A percentile compares a stretch with the other conserved stretches of the same genome.
Evolutionary conservation across 306 rosid genomes (phyloP).

Genomic region (Citrullus amarus): DNA sequence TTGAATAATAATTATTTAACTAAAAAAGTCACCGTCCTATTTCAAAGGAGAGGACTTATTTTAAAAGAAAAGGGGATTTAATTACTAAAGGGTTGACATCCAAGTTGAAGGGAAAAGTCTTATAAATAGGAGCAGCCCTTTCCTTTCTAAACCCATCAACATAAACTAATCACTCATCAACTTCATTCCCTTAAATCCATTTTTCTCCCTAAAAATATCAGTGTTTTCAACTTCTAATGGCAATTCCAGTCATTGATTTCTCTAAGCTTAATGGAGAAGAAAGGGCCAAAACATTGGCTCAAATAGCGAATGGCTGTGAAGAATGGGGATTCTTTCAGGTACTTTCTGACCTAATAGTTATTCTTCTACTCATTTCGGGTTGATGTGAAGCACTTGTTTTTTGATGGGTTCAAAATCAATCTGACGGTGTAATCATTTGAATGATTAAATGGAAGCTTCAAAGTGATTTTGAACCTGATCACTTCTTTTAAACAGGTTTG

Average conservation of each 20-base stretch:
- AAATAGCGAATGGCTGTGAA: constrained; percentile 82
- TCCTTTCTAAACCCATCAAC: not conserved
- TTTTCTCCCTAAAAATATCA: not conserved
- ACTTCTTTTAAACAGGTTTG: too few species aligned
- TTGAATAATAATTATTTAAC: not conserved
- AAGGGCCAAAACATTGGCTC: constrained; percentile 68
- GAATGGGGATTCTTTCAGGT: constrained; percentile 99
- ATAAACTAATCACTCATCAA: not conserved
- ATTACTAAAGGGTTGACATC: constrained; percentile 28
- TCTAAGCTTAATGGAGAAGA: constrained; percentile 72
- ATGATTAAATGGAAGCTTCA: too few species aligned
- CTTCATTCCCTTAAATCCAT: not conserved
- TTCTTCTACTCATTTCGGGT: not conserved
- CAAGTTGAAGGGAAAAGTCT: constrained; percentile 35
- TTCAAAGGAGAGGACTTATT: not conserved
- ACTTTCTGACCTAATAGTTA: not conserved
- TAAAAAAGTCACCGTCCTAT: constrained; percentile 51
- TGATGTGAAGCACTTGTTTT: not conserved
- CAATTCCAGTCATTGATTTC: constrained; percentile 89
- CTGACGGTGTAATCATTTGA: too few species aligned
- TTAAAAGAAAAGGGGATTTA: constrained; percentile 2
- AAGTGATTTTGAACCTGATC: too few species aligned
- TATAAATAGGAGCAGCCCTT: constrained; percentile 43
- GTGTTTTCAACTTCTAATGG: constrained; percentile 30
- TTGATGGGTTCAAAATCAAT: too few species aligned